Percentiles rank a stretch among this genome's conserved stretches.
phyloP scores from a whole-genome alignment of 192 early-diverging fungal species.

The Pilaira anomala region DNA sequence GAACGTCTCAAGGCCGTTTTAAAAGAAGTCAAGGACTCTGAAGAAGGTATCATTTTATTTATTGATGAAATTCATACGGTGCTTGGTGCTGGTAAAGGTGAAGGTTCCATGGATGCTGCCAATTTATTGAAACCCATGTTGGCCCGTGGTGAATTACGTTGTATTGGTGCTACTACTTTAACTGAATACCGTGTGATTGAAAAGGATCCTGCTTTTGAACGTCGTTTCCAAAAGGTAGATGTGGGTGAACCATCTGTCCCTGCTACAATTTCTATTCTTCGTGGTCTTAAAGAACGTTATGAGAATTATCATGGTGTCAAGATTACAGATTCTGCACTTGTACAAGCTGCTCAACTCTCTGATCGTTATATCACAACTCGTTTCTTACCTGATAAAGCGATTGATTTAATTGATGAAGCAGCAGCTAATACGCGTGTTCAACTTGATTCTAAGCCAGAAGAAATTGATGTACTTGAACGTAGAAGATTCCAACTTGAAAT shows the following conservation, averaged over 20 bases:
- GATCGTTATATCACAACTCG: constrained; percentile 73
- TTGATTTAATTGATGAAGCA: constrained; percentile 86
- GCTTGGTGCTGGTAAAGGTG: constrained; percentile 87
- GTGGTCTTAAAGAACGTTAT: constrained; percentile 74
- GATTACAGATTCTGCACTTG: constrained; percentile 69
- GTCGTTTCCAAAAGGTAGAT: constrained; percentile 75
- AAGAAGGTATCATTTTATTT: constrained; percentile 89
- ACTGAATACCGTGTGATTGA: constrained; percentile 93
- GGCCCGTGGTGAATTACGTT: constrained; percentile 91
- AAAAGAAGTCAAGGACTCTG: constrained; percentile 90
- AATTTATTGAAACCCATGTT: constrained; percentile 98
- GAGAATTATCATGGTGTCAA: constrained; percentile 79
- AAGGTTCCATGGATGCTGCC: constrained; percentile 84
- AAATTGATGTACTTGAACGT: constrained; percentile 94
- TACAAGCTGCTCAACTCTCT: constrained; percentile 66
- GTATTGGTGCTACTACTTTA: constrained; percentile 96
- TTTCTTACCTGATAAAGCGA: constrained; percentile 79
- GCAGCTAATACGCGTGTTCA: constrained; percentile 95
- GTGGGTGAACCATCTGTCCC: constrained; percentile 66
- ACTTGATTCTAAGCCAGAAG: constrained; percentile 94
- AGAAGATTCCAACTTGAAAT: constrained; percentile 91
- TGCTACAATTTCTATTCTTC: constrained; percentile 74
- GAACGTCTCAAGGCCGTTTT: constrained; percentile 95
- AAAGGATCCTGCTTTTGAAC: constrained; percentile 74
- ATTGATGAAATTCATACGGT: constrained; percentile 98